Evolutionary conservation across 768 basidiomycete species (phyloP), one percentile per base, ranked within the genome.

Genomic region (Mycena metata): DNA sequence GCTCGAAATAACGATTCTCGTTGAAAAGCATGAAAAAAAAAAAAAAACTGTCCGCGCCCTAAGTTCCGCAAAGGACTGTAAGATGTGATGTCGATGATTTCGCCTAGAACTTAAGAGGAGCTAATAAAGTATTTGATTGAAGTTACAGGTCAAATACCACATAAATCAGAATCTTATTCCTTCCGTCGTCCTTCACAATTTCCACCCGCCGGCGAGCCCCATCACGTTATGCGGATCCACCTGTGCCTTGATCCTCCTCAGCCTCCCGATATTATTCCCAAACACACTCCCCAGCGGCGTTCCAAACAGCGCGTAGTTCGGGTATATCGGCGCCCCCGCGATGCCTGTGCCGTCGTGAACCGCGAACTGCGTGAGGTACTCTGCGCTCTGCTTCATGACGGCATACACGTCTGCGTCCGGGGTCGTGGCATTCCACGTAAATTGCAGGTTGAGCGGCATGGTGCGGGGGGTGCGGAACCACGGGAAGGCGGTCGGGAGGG

Each of bases 121-220:
- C n/a, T n/a, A n/a, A n/a, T n/a, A n/a, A n/a, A n/a, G n/a, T n/a
- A n/a, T n/a, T n/a, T n/a, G n/a, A n/a, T n/a, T n/a, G n/a, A n/a
- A n/a, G n/a, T n/a, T n/a, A n/a, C n/a, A n/a, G n/a, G n/a, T n/a
- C 30, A 30, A 30, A 30, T 6, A 30, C 30, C 30, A 30, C 30
- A 30, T 30, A 30, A 30, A 6, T 30, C 6, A 30, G 30, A 30
- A 30, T 30, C 30, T 30, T 3, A 30, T 3, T 6, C 30, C 30
- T 6, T 30, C 3, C 30, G 30, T 30, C 30, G 15, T 83, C 8
- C 77, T 82, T 77, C 70, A 76, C 19, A 80, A 74, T 76, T 85
- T 84, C 76, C 80, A 86, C 36, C 85, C 86, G 15, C 85, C 85
- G 3, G 85, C 78, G 10, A 83, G 77, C n/a, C 77, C 79, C 84